Base-by-base conservation (phyloP, 2,329 filamentous ascomycete species). In the Colletotrichum ledebouriae region DNA sequence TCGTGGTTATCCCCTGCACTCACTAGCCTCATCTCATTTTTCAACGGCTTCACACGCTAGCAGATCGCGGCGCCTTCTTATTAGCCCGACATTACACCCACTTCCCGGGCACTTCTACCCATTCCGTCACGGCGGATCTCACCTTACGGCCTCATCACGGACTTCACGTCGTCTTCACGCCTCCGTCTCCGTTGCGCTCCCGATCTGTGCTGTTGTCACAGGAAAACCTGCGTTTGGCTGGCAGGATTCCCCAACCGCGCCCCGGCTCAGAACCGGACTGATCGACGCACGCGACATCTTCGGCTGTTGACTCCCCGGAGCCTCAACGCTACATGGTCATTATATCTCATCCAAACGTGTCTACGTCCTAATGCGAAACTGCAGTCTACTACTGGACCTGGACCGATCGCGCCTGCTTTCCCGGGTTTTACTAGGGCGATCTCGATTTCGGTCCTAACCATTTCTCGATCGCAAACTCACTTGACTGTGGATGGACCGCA, bases 341-440 rank as follows among this genome's bases (percentile, higher is more conserved):
- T 22, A 22, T 13, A 22, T 17, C 41, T 33, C 49, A 29, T n/a
- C 49, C 59, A 25, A 46, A 47, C n/a, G 25, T 59, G 41, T 50
- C 59, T 59, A 39, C 37, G 49, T 53, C 29, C 58, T 46, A 55
- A 64, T 68, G 65, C 60, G 53, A 68, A 64, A 64, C 41, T 22
- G 20, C 53, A 55, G 22, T 33, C 33, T 67, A 29, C 29, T 29
- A 6, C 29, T 29, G 6, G 29, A 29, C 37, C 22, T 34, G 33
- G 10, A 46, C 20, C 25, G 59, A 50, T 33, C 59, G 39, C 52
- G 25, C n/a, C n/a, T 55, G 63, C 53, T 37, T 17, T 17, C 39
- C 25, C 29, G 60, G 17, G 34, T n/a, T 20, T 17, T 29, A 53
- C 55, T 41, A 12, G 41, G 57, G 29, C 42, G 47, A 58, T 33